A percentile compares a stretch with the other conserved stretches of the same genome.
These are phyloP conservation scores for Theileria equi DNA, from an alignment of 169 alveolate species.

Conservation along the genomic window DNA sequence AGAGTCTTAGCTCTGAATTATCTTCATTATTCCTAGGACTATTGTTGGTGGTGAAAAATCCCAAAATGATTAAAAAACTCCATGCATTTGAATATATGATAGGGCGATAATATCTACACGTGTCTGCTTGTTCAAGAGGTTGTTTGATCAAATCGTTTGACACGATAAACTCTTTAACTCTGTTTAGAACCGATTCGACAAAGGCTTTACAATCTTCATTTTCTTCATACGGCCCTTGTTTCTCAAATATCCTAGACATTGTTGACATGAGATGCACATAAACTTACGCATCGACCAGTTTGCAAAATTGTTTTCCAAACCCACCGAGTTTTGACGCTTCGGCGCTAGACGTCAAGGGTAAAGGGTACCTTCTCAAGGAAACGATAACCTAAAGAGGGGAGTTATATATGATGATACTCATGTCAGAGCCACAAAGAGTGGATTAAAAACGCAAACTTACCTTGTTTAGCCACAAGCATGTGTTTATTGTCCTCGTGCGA, in stretches of 20 bases:
- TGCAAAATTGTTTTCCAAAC: constrained; percentile 53
- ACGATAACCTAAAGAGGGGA: constrained; percentile 43
- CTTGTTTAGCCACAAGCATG: constrained; percentile 2
- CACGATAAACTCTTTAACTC: constrained; percentile 28
- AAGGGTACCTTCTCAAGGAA: constrained; percentile 66
- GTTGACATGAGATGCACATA: not conserved
- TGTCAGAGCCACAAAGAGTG: not conserved
- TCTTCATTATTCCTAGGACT: not conserved
- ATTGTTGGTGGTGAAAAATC: constrained; percentile 17
- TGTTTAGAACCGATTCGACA: not conserved
- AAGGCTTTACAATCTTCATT: not conserved
- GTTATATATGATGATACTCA: not conserved
- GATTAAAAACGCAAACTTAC: not conserved
- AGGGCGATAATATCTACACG: constrained; percentile 25
- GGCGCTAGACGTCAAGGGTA: constrained; percentile 57
- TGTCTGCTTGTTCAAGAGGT: not conserved
- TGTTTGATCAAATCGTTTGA: not conserved
- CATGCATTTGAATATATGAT: constrained; percentile 34
- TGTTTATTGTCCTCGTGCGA: not conserved
- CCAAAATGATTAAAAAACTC: constrained; percentile 52
- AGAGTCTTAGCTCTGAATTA: constrained; percentile 17
- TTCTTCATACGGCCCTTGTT: not conserved
- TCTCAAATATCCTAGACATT: constrained; percentile 8
- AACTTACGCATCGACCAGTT: constrained; percentile 32
- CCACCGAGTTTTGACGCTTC: constrained; percentile 67